Evolutionary conservation across 129 eudicot species (phyloP), one percentile per base, ranked within the genome.

Genomic region (Oenanthe sinensis): DNA sequence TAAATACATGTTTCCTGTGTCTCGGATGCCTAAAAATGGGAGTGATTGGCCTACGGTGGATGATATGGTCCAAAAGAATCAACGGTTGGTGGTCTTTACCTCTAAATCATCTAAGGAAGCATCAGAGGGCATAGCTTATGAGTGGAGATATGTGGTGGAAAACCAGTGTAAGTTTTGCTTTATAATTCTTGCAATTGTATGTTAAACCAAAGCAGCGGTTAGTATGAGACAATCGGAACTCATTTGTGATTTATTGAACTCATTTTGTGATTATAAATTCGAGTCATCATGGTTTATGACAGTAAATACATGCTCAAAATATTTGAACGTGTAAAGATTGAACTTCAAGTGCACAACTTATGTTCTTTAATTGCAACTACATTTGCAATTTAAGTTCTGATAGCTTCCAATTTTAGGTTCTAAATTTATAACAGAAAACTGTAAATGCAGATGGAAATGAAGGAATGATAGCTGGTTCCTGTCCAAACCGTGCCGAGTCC

Each of bases 21-120:
- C 90, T 47, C 83, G 81, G 69, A 96, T 96, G 99, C 99, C 99
- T 54, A 90, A 80, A 80, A 86, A 87, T 44, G 99, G 99, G 5
- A 84, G 50, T 40, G 97, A 96, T 84, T 96, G 99, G 99, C 97
- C 97, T 22, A 88, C 91, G 2, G 93, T 96, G 65, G 91, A 89
- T 63, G 97, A 96, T 69, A 96, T 96, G 99, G 93, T 89, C 48
- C 81, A 73, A 71, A 77, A 82, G 63, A 92, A 92, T 85, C 97
- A 92, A 82, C 93, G 99, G 6, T 72, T 96, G 68, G 75, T 96
- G 26, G 97, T 96, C 40, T 96, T 96, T 77, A 87, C 97, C 36
- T 91, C 98, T 33, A 78, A 67, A 65, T 55, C 84, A 17, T 80
- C 90, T 19, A 92, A 96, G 87, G 97, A 92, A 67, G 88, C 92